Evolutionary conservation across 225 moss, liverwort and hornwort species (phyloP), one percentile per base, ranked within the genome.

Genomic region (Anthoceros angustus): DNA sequence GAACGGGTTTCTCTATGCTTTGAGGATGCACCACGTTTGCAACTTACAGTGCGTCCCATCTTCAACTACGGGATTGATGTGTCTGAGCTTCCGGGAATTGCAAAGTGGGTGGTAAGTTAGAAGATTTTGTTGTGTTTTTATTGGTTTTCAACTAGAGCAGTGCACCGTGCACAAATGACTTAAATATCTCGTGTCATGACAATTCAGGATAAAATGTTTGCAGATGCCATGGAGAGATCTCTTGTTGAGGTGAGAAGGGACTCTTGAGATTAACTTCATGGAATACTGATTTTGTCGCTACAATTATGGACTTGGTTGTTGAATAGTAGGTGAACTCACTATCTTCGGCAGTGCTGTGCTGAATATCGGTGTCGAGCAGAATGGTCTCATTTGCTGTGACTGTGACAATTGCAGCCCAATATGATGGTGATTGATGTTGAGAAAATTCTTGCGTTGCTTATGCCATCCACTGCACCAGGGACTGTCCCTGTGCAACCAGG

Each of bases 31-130:
- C 98, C 98, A 41, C 61, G 68, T 67, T 49, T 87, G 40, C 82
- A 81, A 67, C 71, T 92, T 72, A 79, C 81, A 39, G 92, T 80
- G 45, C 84, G 73, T 64, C 98, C 98, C 14, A 65, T 98, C 41
- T 84, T 86, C 43, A 86, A 83, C 70, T 70, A 79, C 66, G 92
- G 98, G 43, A 78, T 98, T 62, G 83, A 98, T 74, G 89, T 98
- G 43, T 77, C 98, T 9, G 98, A 92, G 40, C 64, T 98, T 46
- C 98, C 98, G 43, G 89, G 89, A 32, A 81, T 98, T 61, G 92
- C 98, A 48, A 72, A 74, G 68, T 98, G 89, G 86, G 39, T 92
- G 73, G 88, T 90, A 79, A 62, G 77, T 71, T 63, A 20, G 23
- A 1, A 15, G 7, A 55, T 32, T 32, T 14, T 12, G n/a, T 66